A percentile compares a stretch with the other conserved stretches of the same genome.
Conservation (phyloP, 78 protist species). For the Dictyostelium purpureum region DNA sequence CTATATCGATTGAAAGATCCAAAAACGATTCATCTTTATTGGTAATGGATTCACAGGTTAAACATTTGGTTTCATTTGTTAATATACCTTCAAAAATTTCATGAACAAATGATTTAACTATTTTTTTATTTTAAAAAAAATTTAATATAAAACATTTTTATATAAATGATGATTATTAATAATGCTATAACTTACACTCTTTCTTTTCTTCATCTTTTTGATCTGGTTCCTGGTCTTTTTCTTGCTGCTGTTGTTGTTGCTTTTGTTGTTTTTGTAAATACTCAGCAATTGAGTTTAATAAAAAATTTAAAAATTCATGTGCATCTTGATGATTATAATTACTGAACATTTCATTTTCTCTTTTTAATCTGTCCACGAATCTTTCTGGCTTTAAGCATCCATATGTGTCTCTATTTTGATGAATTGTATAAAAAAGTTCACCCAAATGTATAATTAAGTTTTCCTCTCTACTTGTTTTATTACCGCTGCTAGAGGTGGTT, state of each 20-base stretch:
- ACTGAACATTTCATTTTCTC: conserved; percentile 89
- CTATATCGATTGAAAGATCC: conserved; percentile 91
- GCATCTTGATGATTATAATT: conserved; percentile 92
- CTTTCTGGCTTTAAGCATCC: conserved; percentile 82
- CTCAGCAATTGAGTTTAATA: conserved; percentile 90
- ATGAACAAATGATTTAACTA: conserved; percentile 88
- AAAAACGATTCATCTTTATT: conserved; percentile 91
- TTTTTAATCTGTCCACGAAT: conserved; percentile 80
- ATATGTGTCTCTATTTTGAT: conserved; percentile 60
- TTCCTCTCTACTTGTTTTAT: background rate
- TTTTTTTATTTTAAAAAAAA: background rate
- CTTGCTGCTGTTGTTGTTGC: background rate
- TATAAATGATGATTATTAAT: background rate
- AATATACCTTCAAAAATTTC: conserved; percentile 92
- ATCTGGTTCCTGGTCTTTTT: background rate
- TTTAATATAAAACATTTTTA: background rate
- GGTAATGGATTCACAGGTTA: conserved; percentile 90
- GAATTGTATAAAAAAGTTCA: conserved; percentile 69
- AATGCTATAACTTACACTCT: background rate
- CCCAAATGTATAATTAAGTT: conserved; percentile 44
- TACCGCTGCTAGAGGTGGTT: background rate
- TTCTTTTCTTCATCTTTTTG: background rate
- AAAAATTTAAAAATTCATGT: conserved; percentile 93
- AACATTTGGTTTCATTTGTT: conserved; percentile 92
- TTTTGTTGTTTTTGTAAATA: conserved; percentile 40